Evolutionary conservation across 192 early-diverging fungal genomes (phyloP).

Genomic region (Coemansia reversa): DNA sequence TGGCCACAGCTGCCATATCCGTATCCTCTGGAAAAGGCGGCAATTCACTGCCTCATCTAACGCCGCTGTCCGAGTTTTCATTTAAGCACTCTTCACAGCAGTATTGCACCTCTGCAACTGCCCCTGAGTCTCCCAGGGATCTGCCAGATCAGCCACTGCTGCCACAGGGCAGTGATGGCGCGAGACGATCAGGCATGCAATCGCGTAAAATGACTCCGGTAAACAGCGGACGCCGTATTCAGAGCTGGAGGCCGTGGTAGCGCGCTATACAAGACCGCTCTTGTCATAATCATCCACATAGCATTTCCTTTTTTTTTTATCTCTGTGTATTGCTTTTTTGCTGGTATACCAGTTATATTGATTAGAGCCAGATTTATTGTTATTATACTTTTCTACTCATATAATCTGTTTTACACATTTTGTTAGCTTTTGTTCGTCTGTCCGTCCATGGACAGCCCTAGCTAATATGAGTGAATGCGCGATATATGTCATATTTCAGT

Average conservation of each 20-base stretch:
- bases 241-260: slow-evolving; percentile 45
- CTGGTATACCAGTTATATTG: slow-evolving; percentile 1
- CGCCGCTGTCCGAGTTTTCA: slow-evolving; percentile 45
- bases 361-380: background rate
- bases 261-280: background rate
- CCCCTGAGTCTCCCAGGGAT: slow-evolving; percentile 8
- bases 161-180: slow-evolving; percentile 4
- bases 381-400: too few species aligned
- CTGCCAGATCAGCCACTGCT: slow-evolving; percentile 3
- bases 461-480: too few species aligned
- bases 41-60: slow-evolving; percentile 47
- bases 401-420: too few species aligned
- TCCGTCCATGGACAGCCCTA: too few species aligned
- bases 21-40: slow-evolving; percentile 34
- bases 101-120: slow-evolving; percentile 7
- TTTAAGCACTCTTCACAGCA: slow-evolving; percentile 16
- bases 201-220: slow-evolving; percentile 28
- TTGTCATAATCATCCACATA: background rate
- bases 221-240: slow-evolving; percentile 7
- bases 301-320: slow-evolving; percentile 3
- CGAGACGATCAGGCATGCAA: background rate
- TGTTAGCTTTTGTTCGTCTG: too few species aligned
- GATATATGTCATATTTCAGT: too few species aligned
- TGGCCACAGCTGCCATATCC: slow-evolving; percentile 47
- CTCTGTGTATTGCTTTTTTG: background rate